Evolutionary conservation across 202 grass and related monocot genomes (phyloP).

Genomic region (Tripidium arundinaceum): DNA sequence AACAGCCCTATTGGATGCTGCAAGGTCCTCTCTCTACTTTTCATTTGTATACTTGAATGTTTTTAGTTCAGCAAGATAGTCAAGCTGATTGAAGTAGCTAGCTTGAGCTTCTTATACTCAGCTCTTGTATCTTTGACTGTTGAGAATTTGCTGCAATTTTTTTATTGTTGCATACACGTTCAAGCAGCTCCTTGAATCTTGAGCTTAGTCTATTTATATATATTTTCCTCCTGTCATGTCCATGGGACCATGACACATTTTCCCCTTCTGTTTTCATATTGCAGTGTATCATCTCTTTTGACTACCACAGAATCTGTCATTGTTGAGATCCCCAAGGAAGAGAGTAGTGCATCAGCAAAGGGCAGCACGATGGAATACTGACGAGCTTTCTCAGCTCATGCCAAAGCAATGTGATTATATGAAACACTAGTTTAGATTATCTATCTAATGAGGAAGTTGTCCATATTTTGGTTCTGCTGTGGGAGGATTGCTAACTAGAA

Average conservation of each 20-base stretch:
- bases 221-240: too few relatives aligned
- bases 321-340: constrained; percentile 84
- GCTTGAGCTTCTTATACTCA: too few relatives aligned
- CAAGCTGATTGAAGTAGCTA: too few relatives aligned
- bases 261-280: not conserved
- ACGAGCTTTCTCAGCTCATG: not conserved
- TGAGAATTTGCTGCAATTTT: too few relatives aligned
- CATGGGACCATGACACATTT: too few relatives aligned
- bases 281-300: constrained; percentile 94
- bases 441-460: not conserved
- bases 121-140: too few relatives aligned
- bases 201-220: not conserved
- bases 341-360: too few relatives aligned
- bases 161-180: too few relatives aligned
- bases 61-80: not conserved
- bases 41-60: not conserved
- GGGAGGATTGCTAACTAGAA: not conserved
- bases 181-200: too few relatives aligned
- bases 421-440: not conserved
- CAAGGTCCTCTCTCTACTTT: constrained; percentile 70
- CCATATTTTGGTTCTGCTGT: not conserved
- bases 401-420: constrained; percentile 18
- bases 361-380: too few relatives aligned
- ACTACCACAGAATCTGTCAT: constrained; percentile 88
- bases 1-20: constrained; percentile 95